Evolutionary conservation across 1,139 yeast species (phyloP), one percentile per base, ranked within the genome.

Genomic region (Tardiomyces blankii): DNA sequence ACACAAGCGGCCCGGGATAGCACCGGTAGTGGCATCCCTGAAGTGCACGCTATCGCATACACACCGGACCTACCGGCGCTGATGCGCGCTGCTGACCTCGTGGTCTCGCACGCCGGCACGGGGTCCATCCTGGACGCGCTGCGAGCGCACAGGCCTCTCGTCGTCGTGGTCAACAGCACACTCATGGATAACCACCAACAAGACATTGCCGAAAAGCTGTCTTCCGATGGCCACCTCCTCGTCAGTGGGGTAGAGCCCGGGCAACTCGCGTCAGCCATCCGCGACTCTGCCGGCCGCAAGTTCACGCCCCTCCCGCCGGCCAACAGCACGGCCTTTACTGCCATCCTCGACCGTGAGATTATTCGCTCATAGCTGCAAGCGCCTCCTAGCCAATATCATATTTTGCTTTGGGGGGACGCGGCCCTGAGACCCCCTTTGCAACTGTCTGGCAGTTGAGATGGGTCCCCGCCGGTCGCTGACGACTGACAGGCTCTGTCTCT

Each of bases 31-130:
- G 64, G 72, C 1, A 59, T 87, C 3, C 97, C 89, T 59, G 85
- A 80, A 60, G 96, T 96, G 1, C 73, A 70, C 43, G 78, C 64
- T 3, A 67, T 66, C 45, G 58, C 47, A 27, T 61, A 65, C 42
- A 51, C 59, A 4, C 45, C 54, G 30, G 72, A 77, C 1, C 79
- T 78, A 58, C 67, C 76, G 4, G 52, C 63, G 1, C 60, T 67
- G 53, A 59, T 82, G 56, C 57, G 62, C 42, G 43, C 53, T 8
- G 49, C 75, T 1, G 78, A 78, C 46, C 56, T 85, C 41, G 83
- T 89, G 7, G 72, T 91, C 12, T 80, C 95, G 1, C 97, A 91
- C 61, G 96, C 95, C 0, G 97, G 72, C 19, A 86, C 97, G 0
- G 98, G 98, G 1, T 84, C 96, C 0, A 84, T 91, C 9, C 63